Conservation (phyloP, 768 basidiomycete genomes). For the Dioszegia hungarica region DNA sequence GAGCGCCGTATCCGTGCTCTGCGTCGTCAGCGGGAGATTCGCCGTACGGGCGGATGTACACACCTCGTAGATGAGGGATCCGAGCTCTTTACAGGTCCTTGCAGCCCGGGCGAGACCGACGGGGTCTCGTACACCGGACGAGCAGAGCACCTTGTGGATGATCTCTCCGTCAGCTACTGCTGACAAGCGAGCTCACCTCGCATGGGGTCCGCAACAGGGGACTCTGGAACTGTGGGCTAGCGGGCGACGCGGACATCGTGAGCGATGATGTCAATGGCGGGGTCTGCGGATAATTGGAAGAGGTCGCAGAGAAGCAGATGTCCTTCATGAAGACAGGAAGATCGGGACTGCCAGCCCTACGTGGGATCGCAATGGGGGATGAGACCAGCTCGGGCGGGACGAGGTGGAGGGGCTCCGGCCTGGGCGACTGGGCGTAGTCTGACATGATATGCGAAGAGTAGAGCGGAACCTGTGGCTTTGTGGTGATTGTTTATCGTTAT, state of each 20-base stretch:
- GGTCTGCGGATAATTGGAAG: not conserved
- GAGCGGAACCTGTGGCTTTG: too few relatives aligned
- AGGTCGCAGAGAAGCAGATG: not conserved
- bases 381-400: not conserved
- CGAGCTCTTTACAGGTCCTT: slow-evolving; percentile 30
- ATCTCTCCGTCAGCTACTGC: slow-evolving; percentile 21
- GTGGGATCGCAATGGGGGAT: not conserved
- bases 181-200: slow-evolving; percentile 17
- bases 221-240: slow-evolving; percentile 10
- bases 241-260: not conserved
- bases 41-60: not conserved
- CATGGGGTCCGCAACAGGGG: slow-evolving; percentile 22
- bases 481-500: too few relatives aligned
- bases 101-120: slow-evolving; percentile 21
- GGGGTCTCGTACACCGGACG: slow-evolving; percentile 23
- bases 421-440: too few relatives aligned
- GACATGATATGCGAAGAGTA: too few relatives aligned
- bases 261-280: too few relatives aligned
- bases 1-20: slow-evolving; percentile 36
- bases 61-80: slow-evolving; percentile 42
- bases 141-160: slow-evolving; percentile 31
- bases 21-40: not conserved
- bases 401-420: too few relatives aligned
- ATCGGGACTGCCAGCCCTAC: not conserved
- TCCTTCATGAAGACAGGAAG: not conserved